Base-by-base conservation (phyloP, 1,284 basidiomycete species). In the Irpex lacteus region DNA sequence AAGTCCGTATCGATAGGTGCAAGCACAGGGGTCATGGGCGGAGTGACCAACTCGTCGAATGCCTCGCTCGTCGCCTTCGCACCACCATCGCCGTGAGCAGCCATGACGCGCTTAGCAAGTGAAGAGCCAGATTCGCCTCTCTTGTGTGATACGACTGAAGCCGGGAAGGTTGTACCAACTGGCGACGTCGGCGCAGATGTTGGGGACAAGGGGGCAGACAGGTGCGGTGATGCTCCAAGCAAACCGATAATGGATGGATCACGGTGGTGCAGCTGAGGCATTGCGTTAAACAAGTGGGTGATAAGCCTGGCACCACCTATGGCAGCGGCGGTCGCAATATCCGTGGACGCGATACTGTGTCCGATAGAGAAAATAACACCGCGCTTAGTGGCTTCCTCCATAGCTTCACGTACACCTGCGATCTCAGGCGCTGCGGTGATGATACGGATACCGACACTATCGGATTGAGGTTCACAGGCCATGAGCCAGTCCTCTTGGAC, bases 271-370 rank as follows among this genome's bases (percentile, higher is more conserved):
- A 95, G 77, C 70, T 90, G 90, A 3, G 92, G 91, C 93, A 95
- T 95, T 4, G 93, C 93, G 71, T 97, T 97, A 86, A 95, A 96
- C 19, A 96, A 81, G 75, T 96, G 95, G 0, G 95, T 96, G 70
- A 96, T 94, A 68, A 95, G 86, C 5, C 87, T 82, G 4, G 94
- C 92, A 36, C 93, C 92, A 61, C 81, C 79, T 50, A 83, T 78
- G 5, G 92, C 83, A 1, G 92, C 91, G 1, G 78, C 80, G 4
- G 86, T 86, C 3, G 92, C 91, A 60, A 87, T 80, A 21, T 88
- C 85, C 2, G 88, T 87, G 19, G 84, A 82, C 49, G 88, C 87
- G 65, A 85, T 83, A 68, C 89, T 90, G 50, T 97, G 95, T 0
- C 95, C 95, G 61, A 96, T 92, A 9, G 89, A 91, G 72, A 94